Percentiles rank a stretch among this genome's conserved stretches.
These are phyloP conservation scores for Stenocarpella maydis DNA, from an alignment of 2,329 filamentous ascomycete genomes.

Conservation along the genomic window DNA sequence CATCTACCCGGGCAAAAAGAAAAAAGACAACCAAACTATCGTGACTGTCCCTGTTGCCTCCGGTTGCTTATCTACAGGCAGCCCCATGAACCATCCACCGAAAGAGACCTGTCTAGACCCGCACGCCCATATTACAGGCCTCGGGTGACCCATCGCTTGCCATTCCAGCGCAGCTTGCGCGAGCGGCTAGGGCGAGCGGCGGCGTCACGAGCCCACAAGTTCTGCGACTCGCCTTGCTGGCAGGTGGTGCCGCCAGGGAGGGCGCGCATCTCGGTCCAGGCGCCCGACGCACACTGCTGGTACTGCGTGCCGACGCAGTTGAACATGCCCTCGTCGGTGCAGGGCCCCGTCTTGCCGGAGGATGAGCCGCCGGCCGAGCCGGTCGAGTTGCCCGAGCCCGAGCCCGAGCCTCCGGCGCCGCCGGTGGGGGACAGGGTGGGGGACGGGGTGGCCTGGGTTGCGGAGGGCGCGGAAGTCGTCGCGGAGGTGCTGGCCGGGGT, in stretches of 20 bases:
- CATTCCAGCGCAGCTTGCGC: conserved; percentile 24
- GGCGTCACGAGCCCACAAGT: conserved; percentile 30
- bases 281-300: conserved; percentile 47
- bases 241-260: conserved; percentile 45
- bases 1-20: conserved; percentile 1
- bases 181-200: not conserved
- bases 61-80: conserved; percentile 13
- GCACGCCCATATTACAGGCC: not conserved
- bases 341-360: conserved; percentile 42
- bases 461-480: not conserved
- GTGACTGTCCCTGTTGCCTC: not conserved
- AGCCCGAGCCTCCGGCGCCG: conserved; percentile 26
- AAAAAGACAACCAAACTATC: not conserved
- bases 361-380: conserved; percentile 15
- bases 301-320: conserved; percentile 46
- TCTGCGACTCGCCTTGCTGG: conserved; percentile 37
- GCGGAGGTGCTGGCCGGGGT: not conserved
- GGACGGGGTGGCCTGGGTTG: conserved; percentile 17
- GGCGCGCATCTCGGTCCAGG: conserved; percentile 42
- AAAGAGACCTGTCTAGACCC: not conserved
- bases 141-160: not conserved
- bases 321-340: conserved; percentile 45
- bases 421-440: conserved; percentile 20
- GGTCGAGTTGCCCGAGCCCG: conserved; percentile 26
- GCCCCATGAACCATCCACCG: not conserved